A percentile compares a stretch with the other conserved stretches of the same genome.
phyloP scores from a whole-genome alignment of 176 grass and related monocot genomes.

The Carex scoparia region DNA sequence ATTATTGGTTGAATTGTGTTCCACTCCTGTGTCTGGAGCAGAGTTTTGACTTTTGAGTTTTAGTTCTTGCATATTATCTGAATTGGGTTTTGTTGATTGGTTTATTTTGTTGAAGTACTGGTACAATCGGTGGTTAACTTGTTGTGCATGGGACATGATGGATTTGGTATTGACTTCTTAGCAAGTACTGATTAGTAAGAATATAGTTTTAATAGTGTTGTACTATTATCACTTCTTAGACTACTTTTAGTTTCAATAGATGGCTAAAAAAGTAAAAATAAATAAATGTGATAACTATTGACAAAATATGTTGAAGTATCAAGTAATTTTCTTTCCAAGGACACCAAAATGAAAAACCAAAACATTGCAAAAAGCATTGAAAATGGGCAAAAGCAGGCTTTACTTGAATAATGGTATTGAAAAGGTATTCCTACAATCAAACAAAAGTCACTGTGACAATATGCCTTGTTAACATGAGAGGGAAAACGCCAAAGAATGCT shows the following conservation, averaged over 20 bases:
- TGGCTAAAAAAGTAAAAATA: too few species aligned
- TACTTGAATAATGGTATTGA: conserved; percentile 11
- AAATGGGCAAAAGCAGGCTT: not conserved
- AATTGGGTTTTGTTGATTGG: not conserved
- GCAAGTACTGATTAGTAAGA: not conserved
- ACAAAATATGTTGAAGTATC: not conserved
- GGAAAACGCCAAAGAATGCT: not conserved
- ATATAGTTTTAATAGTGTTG: not conserved
- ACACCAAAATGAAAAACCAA: not conserved
- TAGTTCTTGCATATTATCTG: not conserved
- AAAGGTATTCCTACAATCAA: conserved; percentile 9
- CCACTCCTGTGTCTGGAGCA: not conserved
- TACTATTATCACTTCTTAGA: not conserved
- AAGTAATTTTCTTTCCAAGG: not conserved
- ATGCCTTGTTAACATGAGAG: not conserved
- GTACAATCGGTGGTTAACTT: not conserved
- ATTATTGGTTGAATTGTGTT: not conserved
- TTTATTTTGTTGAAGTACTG: not conserved
- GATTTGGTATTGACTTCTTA: not conserved
- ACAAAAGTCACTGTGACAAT: conserved; percentile 7
- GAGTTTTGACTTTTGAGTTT: not conserved
- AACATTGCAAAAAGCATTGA: not conserved
- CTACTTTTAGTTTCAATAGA: not conserved
- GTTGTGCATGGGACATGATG: not conserved
- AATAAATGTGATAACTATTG: not conserved